Base-by-base conservation (phyloP, 306 rosid genomes). In the Arachis stenosperma region DNA sequence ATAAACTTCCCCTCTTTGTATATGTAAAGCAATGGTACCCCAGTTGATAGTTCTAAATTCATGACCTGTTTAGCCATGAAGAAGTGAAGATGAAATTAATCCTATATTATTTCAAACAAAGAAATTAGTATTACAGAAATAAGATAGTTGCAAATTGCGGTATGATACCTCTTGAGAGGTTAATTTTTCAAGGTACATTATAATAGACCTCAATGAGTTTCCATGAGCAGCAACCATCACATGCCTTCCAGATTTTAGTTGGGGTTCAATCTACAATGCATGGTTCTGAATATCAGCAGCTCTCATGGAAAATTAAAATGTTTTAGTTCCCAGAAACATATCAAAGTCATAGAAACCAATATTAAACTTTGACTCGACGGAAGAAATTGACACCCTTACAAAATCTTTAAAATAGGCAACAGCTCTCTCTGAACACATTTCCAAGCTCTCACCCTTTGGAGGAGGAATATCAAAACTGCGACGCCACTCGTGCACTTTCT, bases 161-260 rank as follows among this genome's bases (percentile, higher is more conserved):
- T 65, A 33, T 22, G 67, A 62, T 70, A 94, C 97, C 99, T 94
- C 96, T 78, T 88, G 97, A 46, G 99, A 88, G 55, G 97, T 91
- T 80, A 91, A 78, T 67, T 83, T 83, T 71, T 91, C 97, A 54
- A 94, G 90, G 79, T 94, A 94, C 99, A 91, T 94, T 39, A 94
- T 91, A 56, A 94, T 89, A 78, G 99, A 94, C 76, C 99, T 86
- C 81, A 91, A 74, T 55, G 97, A 94, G 77, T 94, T 94, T 81
- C 90, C 99, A 74, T 94, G 99, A 33, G 99, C 97, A 30, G 99
- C 97, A 73, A 94, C 88, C 99, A 94, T 84, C 70, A 94, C 96
- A 52, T 91, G 88, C 81, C 87, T 89, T 78, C 99, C 99, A 17
- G 91, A 85, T 66, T 75, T 77, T 65, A 94, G 95, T 55, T 91